Evolutionary conservation across 1,284 basidiomycete species (phyloP).

Genomic region (Hemileia vastatrix): DNA sequence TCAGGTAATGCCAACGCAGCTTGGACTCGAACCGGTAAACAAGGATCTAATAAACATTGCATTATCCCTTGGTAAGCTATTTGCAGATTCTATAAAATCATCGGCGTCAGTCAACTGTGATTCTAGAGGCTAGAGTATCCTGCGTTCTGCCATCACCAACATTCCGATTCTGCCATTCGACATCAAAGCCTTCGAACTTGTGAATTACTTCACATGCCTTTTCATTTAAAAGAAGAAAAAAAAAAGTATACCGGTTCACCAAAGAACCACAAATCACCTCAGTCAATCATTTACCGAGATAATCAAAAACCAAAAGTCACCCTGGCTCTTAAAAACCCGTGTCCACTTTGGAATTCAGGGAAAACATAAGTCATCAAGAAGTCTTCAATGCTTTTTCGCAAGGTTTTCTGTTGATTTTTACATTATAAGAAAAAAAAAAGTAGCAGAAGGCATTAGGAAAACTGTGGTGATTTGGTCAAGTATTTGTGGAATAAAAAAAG

Average conservation of each 20-base stretch:
- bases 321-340: conserved; percentile 64
- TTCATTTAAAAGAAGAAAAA: neutral
- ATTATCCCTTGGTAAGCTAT: conserved; percentile 26
- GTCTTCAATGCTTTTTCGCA: conserved; percentile 63
- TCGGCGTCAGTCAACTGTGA: conserved; percentile 47
- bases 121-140: neutral
- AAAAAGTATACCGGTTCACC: too few species aligned
- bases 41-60: conserved; percentile 58
- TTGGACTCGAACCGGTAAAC: conserved; percentile 74
- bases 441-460: conserved; percentile 56
- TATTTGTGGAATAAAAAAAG: too few species aligned
- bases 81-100: conserved; percentile 3
- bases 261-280: too few species aligned
- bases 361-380: conserved; percentile 64
- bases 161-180: conserved; percentile 59
- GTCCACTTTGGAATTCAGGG: conserved; percentile 56
- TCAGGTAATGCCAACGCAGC: conserved; percentile 71
- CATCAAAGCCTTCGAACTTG: conserved; percentile 57
- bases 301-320: conserved; percentile 50
- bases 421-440: too few species aligned
- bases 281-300: too few species aligned
- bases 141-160: conserved; percentile 44
- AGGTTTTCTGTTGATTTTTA: conserved; percentile 66
- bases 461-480: neutral
- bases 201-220: conserved; percentile 70